These are phyloP conservation scores for Turritis glabra DNA, from an alignment of 345 rosid species.

Conservation along the genomic window DNA sequence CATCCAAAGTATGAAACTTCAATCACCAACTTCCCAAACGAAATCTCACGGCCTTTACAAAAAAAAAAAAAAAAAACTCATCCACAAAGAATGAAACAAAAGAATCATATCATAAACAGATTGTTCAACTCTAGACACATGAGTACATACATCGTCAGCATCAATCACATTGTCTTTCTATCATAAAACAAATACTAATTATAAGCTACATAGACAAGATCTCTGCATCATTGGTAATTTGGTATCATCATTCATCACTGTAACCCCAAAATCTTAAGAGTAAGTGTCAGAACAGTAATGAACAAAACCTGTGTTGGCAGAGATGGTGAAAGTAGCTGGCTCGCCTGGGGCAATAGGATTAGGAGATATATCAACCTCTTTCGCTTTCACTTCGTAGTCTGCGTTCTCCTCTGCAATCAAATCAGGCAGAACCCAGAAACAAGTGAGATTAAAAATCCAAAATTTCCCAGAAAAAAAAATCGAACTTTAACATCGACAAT, in stretches of 20 bases:
- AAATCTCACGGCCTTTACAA: constrained; percentile 53
- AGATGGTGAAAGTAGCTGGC: constrained; percentile 63
- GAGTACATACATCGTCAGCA: neutral
- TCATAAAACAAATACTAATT: constrained; percentile 8
- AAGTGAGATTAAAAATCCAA: neutral
- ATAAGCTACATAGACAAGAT: neutral
- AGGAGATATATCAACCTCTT: constrained; percentile 63
- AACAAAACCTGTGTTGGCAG: constrained; percentile 58
- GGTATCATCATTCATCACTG: too few relatives aligned
- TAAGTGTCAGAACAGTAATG: neutral
- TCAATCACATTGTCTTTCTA: constrained; percentile 4
- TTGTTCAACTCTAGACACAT: neutral
- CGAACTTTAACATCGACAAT: neutral
- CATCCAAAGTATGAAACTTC: constrained; percentile 88
- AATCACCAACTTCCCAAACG: constrained; percentile 72
- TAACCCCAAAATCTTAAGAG: neutral
- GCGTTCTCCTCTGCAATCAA: constrained; percentile 51
- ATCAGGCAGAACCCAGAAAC: neutral
- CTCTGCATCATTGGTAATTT: constrained; percentile 8
- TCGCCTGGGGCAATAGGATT: constrained; percentile 57
- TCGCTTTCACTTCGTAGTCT: constrained; percentile 59
- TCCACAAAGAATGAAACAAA: neutral
- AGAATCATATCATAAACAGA: neutral
- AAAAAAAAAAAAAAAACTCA: too few relatives aligned
- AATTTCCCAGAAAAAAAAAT: constrained; percentile 3